phyloP scores from a whole-genome alignment of 2,329 filamentous ascomycete genomes.

The Neonectria magnoliae region DNA sequence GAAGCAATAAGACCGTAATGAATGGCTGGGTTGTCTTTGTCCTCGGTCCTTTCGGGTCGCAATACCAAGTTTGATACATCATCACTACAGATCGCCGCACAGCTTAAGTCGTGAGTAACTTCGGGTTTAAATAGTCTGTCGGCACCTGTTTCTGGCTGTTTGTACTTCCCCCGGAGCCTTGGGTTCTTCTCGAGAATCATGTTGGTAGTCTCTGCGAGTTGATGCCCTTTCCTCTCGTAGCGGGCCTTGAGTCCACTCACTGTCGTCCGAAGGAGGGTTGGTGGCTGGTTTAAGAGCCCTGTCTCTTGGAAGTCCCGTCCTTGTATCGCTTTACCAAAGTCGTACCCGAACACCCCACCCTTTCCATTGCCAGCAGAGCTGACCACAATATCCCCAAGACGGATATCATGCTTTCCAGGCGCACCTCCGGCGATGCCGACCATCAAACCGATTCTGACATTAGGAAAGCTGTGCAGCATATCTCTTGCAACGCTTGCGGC shows the following conservation, averaged over 20 bases:
- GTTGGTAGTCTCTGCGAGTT: neutral
- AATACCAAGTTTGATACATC: neutral
- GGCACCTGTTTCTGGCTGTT: neutral
- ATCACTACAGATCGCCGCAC: neutral
- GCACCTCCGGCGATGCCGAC: neutral
- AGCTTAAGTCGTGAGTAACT: neutral
- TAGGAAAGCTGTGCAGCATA: neutral
- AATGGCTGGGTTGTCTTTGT: neutral
- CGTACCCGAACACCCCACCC: neutral
- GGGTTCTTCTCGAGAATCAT: neutral
- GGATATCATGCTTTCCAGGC: neutral
- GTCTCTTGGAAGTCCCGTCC: neutral
- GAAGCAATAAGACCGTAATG: neutral
- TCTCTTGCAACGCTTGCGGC: neutral
- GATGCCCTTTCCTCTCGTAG: slow-evolving; percentile 16
- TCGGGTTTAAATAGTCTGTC: neutral
- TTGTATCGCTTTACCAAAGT: neutral
- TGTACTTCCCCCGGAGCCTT: neutral
- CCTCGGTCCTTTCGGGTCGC: neutral
- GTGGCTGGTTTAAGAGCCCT: neutral
- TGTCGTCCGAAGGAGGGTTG: neutral
- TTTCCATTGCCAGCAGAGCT: neutral
- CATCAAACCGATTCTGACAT: neutral
- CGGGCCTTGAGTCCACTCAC: slow-evolving; percentile 6
- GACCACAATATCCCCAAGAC: neutral